phyloP scores from a whole-genome alignment of 352 stramenopile genomes.

The Globisporangium apiculatum region DNA sequence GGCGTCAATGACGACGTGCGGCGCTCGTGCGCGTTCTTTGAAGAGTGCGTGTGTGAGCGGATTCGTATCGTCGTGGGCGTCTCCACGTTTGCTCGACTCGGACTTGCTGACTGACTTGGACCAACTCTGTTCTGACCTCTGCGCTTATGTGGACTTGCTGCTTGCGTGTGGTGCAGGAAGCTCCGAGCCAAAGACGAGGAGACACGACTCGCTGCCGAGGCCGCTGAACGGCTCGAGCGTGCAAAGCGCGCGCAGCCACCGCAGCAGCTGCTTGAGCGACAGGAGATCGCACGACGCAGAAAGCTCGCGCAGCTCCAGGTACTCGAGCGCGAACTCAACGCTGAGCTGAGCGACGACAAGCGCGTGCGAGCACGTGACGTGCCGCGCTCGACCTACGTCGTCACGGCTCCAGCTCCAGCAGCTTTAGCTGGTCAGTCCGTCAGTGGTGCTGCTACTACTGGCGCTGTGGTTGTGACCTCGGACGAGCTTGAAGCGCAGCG shows the following conservation, averaged over 20 bases:
- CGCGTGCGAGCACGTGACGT: conserved; percentile 41
- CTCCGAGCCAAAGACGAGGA: conserved; percentile 30
- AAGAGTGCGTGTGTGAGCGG: conserved; percentile 19
- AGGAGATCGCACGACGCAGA: conserved; percentile 27
- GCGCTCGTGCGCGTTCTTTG: conserved; percentile 45
- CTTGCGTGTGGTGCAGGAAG: conserved; percentile 23
- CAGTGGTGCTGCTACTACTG: conserved; percentile 7
- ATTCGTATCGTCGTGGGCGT: not conserved
- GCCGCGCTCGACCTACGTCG: conserved; percentile 44
- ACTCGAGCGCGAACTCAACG: conserved; percentile 28
- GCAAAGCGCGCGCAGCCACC: conserved; percentile 37
- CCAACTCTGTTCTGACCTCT: too few species aligned
- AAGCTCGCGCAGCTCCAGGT: conserved; percentile 33
- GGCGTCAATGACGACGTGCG: conserved; percentile 17
- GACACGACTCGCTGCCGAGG: conserved; percentile 16
- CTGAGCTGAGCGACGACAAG: conserved; percentile 28
- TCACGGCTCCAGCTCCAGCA: conserved; percentile 2
- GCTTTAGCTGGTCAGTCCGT: too few species aligned
- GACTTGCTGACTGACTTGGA: too few species aligned
- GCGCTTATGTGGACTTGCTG: not conserved
- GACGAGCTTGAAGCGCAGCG: conserved; percentile 30
- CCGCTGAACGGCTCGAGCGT: conserved; percentile 28
- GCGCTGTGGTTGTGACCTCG: conserved; percentile 1
- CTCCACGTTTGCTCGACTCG: not conserved
- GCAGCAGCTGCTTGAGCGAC: conserved; percentile 42